These are phyloP conservation scores for Lepidium africanum DNA, from an alignment of 345 rosid genomes.

Conservation along the genomic window DNA sequence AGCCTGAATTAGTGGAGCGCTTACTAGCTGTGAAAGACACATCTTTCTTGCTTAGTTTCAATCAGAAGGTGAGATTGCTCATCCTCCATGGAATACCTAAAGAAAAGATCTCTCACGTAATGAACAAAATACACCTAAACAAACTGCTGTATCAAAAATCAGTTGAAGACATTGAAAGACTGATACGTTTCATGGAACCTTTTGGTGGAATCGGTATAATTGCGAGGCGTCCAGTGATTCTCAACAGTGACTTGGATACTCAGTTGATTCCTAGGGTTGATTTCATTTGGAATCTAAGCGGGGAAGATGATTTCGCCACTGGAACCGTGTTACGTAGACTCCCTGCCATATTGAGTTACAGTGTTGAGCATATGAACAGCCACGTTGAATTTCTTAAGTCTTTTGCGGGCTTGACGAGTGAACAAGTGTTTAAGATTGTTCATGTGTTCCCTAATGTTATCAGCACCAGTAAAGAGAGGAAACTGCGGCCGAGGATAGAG, in stretches of 20 bases:
- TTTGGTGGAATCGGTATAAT: constrained; percentile 54
- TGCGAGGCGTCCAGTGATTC: constrained; percentile 47
- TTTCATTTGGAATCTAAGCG: constrained; percentile 51
- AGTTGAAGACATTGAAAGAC: constrained; percentile 51
- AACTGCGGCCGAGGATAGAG: constrained; percentile 51
- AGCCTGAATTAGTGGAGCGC: constrained; percentile 44
- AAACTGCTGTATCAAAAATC: constrained; percentile 55
- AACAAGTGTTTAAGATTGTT: constrained; percentile 56
- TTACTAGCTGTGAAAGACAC: constrained; percentile 36
- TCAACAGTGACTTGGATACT: constrained; percentile 50
- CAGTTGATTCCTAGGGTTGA: constrained; percentile 61
- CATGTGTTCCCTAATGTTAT: constrained; percentile 56
- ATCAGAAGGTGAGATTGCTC: constrained; percentile 45
- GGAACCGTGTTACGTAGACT: constrained; percentile 47
- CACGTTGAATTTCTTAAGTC: constrained; percentile 57
- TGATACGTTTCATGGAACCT: constrained; percentile 43
- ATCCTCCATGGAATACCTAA: constrained; percentile 38
- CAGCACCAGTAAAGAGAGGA: constrained; percentile 64
- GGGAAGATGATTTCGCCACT: constrained; percentile 55
- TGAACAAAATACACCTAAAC: constrained; percentile 51
- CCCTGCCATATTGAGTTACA: constrained; percentile 54
- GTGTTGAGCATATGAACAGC: constrained; percentile 41
- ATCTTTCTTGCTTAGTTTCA: constrained; percentile 46
- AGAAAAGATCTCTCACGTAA: constrained; percentile 48
- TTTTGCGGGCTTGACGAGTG: constrained; percentile 51